Evolutionary conservation across 768 basidiomycete genomes (phyloP), one percentile per base, ranked within the genome.

Genomic region (Lactifluus hygrophoroides): DNA sequence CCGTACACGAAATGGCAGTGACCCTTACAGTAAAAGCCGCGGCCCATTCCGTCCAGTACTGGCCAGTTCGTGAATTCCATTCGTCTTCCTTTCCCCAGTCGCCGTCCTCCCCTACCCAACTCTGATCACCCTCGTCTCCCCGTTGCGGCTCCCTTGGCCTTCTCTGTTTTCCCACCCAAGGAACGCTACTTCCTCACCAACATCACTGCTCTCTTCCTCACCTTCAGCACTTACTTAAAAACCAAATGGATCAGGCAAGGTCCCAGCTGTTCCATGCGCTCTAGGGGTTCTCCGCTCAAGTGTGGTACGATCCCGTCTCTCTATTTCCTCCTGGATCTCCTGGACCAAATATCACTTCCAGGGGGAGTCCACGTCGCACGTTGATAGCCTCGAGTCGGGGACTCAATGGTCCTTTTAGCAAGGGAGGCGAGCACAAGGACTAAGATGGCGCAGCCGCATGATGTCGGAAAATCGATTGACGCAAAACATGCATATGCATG

Each of bases 241-340:
- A 42, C 21, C 44, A 9, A 44, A 30, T 28, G 45, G 42, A 16
- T 27, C 3, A 19, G 30, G 25, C 50, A 34, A 19, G 37, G 7
- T 35, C 58, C 59, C 23, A 66, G 70, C 17, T 69, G 69, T 11
- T 66, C 71, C 17, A 50, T 68, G 38, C 70, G 74, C 23, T 70
- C 71, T 14, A n/a, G 65, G 76, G 3, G 74, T 75, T 54, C 64
- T 75, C 11, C 70, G 74, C 6, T 69, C 73, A 54, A 75, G 76
- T 45, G 68, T 67, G 34, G 71, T 75, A 19, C 73, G 75, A 49
- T 72, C 72, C 5, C 35, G 16, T 10, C 17, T 43, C 42, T 43
- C 42, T 16, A 43, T 43, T 17, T 43, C 42, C 17, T 7, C n/a
- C 42, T 35, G 48, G 30, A 38, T 25, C n/a, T 7, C 25, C 25